Percentiles rank a stretch among this genome's conserved stretches.
These are phyloP conservation scores for Colletotrichum sp. DNA, from an alignment of 2,329 filamentous ascomycete genomes.

Conservation along the genomic window DNA sequence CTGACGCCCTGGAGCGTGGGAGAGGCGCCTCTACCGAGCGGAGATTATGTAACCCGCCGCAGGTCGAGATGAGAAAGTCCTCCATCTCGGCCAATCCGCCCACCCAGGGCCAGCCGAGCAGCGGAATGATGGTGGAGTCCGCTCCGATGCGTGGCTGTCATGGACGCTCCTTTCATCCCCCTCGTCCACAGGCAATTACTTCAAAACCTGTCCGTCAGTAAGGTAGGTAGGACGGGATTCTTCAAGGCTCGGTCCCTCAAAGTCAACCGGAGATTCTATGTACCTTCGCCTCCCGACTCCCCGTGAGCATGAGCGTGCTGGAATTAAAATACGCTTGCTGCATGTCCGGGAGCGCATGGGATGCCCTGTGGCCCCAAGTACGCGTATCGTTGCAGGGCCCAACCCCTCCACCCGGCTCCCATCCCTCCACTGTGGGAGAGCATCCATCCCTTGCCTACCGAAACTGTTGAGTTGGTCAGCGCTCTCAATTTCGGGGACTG, in stretches of 20 bases:
- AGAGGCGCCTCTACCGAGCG: neutral
- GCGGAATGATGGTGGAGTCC: neutral
- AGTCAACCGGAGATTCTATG: neutral
- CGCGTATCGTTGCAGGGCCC: neutral
- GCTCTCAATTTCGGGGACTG: neutral
- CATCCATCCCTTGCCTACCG: neutral
- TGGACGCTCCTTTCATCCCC: neutral
- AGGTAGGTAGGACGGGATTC: neutral
- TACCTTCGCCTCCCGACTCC: neutral
- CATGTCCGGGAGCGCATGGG: neutral
- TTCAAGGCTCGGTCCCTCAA: neutral
- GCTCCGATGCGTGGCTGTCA: neutral
- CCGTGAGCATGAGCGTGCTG: neutral
- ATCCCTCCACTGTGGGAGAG: neutral
- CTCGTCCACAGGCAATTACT: neutral
- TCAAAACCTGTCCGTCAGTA: neutral
- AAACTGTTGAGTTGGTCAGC: conserved; percentile 12
- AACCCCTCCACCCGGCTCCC: neutral
- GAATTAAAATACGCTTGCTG: neutral
- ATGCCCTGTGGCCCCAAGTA: neutral
- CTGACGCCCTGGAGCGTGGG: neutral
- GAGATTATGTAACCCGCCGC: neutral
- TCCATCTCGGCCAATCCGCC: neutral
- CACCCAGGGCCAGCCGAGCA: neutral
- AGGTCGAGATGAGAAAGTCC: neutral